Base-by-base conservation (phyloP, 805 yeast genomes). In the Nakazawaea molendinolei region DNA sequence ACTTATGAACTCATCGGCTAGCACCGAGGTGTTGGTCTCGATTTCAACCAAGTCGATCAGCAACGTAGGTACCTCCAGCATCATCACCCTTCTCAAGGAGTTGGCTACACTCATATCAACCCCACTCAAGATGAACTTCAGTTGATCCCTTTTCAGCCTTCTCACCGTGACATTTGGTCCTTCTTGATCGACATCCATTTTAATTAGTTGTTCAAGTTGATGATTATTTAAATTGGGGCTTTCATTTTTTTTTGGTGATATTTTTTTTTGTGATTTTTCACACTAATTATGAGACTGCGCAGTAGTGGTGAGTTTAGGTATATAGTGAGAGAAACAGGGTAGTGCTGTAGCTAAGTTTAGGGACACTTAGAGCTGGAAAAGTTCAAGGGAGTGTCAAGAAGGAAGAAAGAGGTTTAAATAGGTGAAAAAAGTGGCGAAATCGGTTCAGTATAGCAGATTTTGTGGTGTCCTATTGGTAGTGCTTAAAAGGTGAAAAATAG, bases 11-110 rank as follows among this genome's bases (percentile, higher is more conserved):
- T 92, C 99, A 59, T 92, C 99, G 3, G 98, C 97, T 42, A 92
- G 65, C 15, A 92, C 98, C 9, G 95, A 79, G 2, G 97, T 86
- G 63, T 92, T 92, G 33, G 74, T 77, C 52, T 86, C 95, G 44
- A 92, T 83, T 55, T 92, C 97, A 31, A 92, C 98, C 44, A 90
- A 74, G 53, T 92, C 99, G 40, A 92, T 87, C 36, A 98, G 97
- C 46, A 92, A 64, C 1, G 98, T 92, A 23, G 98, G 98, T 39
- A 92, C 92, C 60, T 92, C 99, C 2, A 96, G 89, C 43, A 92
- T 67, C 86, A 92, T 89, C 27, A 83, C 77, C 56, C 99, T 71
- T 49, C 99, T 74, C 25, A 92, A 48, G 12, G 97, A 84, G 68
- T 92, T 92, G 14, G 97, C 97, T 52, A 90, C 65, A 47, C 96